Evolutionary conservation across 768 basidiomycete species (phyloP).

Genomic region (Rhodotorula toruloides): DNA sequence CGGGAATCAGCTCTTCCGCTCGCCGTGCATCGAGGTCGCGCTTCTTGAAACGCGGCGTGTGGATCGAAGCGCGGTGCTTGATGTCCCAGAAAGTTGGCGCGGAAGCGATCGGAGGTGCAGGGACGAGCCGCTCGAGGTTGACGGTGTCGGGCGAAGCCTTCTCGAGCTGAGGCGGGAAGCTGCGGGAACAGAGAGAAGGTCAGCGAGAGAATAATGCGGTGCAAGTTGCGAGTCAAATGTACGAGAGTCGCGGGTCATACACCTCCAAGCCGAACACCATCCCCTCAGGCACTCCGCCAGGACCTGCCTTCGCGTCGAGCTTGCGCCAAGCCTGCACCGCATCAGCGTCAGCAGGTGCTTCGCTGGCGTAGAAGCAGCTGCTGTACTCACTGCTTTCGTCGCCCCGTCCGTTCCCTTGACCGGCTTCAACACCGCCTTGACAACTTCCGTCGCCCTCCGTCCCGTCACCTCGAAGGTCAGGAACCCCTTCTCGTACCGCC

Average conservation of each 20-base stretch:
- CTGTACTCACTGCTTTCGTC: constrained; percentile 18
- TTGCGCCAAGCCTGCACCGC: constrained; percentile 59
- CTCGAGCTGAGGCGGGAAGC: constrained; percentile 78
- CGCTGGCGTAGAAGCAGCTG: no score
- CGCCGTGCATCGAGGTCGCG: constrained; percentile 73
- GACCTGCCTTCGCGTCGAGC: constrained; percentile 58
- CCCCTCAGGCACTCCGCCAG: constrained; percentile 65
- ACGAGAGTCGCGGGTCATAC: constrained; percentile 82
- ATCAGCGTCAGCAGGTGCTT: no score
- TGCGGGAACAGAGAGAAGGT: constrained; percentile 43
- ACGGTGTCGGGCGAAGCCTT: constrained; percentile 57
- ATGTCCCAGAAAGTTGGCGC: constrained; percentile 45
- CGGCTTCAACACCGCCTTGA: constrained; percentile 49
- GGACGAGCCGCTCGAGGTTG: constrained; percentile 64
- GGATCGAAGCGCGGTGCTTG: constrained; percentile 68
- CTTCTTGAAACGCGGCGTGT: constrained; percentile 31
- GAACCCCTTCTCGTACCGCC: constrained; percentile 6
- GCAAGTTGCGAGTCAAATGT: constrained; percentile 38
- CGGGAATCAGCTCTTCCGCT: constrained; percentile 71
- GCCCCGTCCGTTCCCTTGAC: constrained; percentile 35
- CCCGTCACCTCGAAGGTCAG: constrained; percentile 79
- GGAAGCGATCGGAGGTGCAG: constrained; percentile 50
- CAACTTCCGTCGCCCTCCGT: constrained; percentile 68
- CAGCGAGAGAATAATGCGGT: neutral
- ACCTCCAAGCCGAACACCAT: constrained; percentile 74